Evolutionary conservation across 1,284 basidiomycete genomes (phyloP), one percentile per base, ranked within the genome.

Genomic region (Austroboletus novae-zelandiae): DNA sequence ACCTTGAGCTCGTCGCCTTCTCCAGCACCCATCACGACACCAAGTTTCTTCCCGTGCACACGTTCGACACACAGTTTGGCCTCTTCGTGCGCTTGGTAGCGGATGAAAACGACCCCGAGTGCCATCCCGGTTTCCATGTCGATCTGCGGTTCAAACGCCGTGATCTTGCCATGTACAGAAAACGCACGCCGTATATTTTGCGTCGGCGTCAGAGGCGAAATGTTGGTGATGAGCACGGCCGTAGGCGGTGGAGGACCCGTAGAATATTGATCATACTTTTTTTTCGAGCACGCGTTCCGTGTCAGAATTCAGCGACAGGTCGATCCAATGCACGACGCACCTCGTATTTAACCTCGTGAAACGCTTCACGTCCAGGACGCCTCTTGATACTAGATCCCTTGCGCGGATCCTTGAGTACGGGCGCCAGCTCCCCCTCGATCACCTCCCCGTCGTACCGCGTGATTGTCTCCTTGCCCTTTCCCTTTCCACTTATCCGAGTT

Each of bases 41-140:
- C 66, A 9, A 76, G 66, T 56, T 71, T 75, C 62, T 77, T 76
- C 31, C 82, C 82, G 53, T 86, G 71, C 58, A 86, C 80, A 58
- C 74, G 74, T 59, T 79, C 79, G 49, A 78, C 77, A 67, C 84
- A 91, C 57, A 69, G 75, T 66, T 69, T 78, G 48, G 85, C 86
- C 50, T 86, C 82, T 17, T 82, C 81, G 52, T 81, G 78, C 0
- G 73, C 70, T 9, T 63, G 68, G 65, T 80, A 98, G 55, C 80
- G 83, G 60, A 98, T 78, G 64, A 82, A 84, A 46, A 91, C 84
- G 37, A 98, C 83, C 7, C 94, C 94, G 4, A 98, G 77, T 14
- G 88, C 83, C 54, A 83, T 86, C 13, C 94, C 94, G 18, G 85
- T 93, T 47, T 79, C 77, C 43, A 81, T 79, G 70, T 97, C 90